Evolutionary conservation across 2,329 filamentous ascomycete species (phyloP).

Genomic region (Graphilbum ipis-grandicollis): DNA sequence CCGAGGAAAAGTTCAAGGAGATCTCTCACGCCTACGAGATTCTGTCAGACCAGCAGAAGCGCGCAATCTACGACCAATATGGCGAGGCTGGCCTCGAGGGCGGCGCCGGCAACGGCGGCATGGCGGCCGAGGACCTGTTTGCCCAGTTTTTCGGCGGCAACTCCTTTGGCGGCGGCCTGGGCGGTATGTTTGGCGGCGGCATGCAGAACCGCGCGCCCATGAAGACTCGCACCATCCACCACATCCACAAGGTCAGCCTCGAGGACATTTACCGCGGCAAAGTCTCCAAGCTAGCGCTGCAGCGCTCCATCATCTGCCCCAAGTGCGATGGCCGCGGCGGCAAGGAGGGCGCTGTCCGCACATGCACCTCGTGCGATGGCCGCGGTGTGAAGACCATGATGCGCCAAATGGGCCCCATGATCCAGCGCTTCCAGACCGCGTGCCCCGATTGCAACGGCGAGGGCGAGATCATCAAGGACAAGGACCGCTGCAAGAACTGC

Average conservation of each 20-base stretch:
- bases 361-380: constrained; percentile 79
- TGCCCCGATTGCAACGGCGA: constrained; percentile 97
- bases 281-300: constrained; percentile 88
- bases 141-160: constrained; percentile 86
- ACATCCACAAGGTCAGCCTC: constrained; percentile 94
- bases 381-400: constrained; percentile 99
- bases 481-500: constrained; percentile 95
- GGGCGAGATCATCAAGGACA: constrained; percentile 89
- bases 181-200: constrained; percentile 63
- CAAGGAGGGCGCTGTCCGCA: constrained; percentile 95
- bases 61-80: constrained; percentile 87
- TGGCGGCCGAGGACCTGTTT: constrained; percentile 92
- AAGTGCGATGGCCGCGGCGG: constrained; percentile 89
- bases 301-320: constrained; percentile 92
- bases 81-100: constrained; percentile 93
- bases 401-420: constrained; percentile 99
- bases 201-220: constrained; percentile 64
- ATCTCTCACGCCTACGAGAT: constrained; percentile 91
- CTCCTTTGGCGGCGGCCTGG: constrained; percentile 54
- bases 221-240: constrained; percentile 89
- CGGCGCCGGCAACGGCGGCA: constrained; percentile 55
- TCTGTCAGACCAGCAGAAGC: constrained; percentile 82
- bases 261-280: constrained; percentile 98
- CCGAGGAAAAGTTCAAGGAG: constrained; percentile 97
- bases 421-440: constrained; percentile 97